Evolutionary conservation across 352 stramenopile species (phyloP), one percentile per base, ranked within the genome.

Genomic region (Phytophthora agathidicida): DNA sequence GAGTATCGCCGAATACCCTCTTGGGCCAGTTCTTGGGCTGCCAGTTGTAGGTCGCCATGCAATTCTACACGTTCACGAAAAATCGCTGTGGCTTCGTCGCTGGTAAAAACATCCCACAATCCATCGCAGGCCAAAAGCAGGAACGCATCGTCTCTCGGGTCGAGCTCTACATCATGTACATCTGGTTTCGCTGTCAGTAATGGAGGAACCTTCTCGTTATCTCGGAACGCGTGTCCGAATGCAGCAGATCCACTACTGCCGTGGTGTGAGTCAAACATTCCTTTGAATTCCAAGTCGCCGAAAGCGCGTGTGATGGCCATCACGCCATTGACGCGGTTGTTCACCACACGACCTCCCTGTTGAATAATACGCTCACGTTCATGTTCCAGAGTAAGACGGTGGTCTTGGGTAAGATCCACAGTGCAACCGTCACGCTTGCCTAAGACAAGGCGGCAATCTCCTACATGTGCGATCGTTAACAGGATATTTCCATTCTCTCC

Each of bases 291-390:
- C 3, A 96, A 65, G 42, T 94, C 85, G 0, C 86, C 86, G 38
- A 96, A 94, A 3, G 81, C 83, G 1, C 88, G 83, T 9, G 86
- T 93, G 63, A 96, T 89, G n/a, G 79, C 79, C 69, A 94, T 87
- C 22, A 93, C 78, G 36, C 86, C 82, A 33, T 95, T 94, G 37
- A 95, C 77, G 38, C 86, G 79, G 37, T 90, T 89, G 66, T 94
- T 96, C 22, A 93, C 76, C 1, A 96, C 77, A 2, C 72, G 64
- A 0, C 83, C 86, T 9, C 86, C 86, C 9, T 77, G 55, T 23
- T 72, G 48, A 9, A 87, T 38, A 13, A 96, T 62, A 5, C 78
- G 73, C 1, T 86, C 65, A 3, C 68, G 60, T 52, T 96, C 88
- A 13, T 53, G 35, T 7, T 48, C 26, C 2, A 78, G 26, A 3